These are phyloP conservation scores for Bryoglossum gracile DNA, from an alignment of 495 filamentous ascomycete genomes.

Conservation along the genomic window DNA sequence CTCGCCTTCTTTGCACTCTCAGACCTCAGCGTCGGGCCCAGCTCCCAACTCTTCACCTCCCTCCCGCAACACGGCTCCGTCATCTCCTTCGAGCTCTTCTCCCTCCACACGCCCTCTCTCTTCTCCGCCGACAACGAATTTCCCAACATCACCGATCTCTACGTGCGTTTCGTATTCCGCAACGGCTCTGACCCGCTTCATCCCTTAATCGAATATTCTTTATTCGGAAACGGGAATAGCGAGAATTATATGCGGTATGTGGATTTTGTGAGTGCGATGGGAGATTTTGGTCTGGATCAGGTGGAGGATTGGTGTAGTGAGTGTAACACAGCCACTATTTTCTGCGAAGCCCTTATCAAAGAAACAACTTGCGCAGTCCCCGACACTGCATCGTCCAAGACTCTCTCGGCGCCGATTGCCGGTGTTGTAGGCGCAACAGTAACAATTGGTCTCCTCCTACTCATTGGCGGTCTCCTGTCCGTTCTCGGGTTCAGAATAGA, in stretches of 20 bases:
- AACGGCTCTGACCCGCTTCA: constrained; percentile 50
- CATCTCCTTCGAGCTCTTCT: constrained; percentile 62
- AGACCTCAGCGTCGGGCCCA: constrained; percentile 33
- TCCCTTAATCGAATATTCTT: constrained; percentile 43
- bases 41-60: constrained; percentile 42
- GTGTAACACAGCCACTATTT: constrained; percentile 47
- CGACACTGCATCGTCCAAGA: neutral
- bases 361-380: neutral
- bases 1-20: constrained; percentile 55
- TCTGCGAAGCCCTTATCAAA: constrained; percentile 42
- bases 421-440: constrained; percentile 60
- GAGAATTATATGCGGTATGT: constrained; percentile 41
- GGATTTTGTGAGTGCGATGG: constrained; percentile 49
- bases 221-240: constrained; percentile 49
- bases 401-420: constrained; percentile 25
- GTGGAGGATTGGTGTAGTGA: constrained; percentile 51
- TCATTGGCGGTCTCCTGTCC: constrained; percentile 20
- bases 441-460: constrained; percentile 46
- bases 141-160: constrained; percentile 44
- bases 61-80: constrained; percentile 51
- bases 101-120: constrained; percentile 28
- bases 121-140: constrained; percentile 24
- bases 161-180: constrained; percentile 59
- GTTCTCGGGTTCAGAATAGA: constrained; percentile 36
- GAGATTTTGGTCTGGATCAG: constrained; percentile 41